These are phyloP conservation scores for Saccharomyces uvarum DNA, from an alignment of 1,139 yeast genomes.

Conservation along the genomic window DNA sequence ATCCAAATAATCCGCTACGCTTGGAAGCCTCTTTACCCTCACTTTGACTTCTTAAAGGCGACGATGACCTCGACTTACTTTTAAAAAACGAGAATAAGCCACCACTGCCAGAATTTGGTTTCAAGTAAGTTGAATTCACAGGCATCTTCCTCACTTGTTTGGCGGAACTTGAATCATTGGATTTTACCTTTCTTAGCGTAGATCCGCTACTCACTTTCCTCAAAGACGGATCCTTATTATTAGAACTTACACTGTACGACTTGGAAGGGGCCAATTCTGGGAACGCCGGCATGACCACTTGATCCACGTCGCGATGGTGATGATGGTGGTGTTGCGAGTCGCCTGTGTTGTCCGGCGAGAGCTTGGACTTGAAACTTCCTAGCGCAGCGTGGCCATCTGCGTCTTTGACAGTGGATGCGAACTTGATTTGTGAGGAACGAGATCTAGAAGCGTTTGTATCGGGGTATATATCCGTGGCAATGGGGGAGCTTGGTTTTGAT, in stretches of 20 bases:
- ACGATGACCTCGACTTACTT: neutral
- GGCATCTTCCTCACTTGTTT: neutral
- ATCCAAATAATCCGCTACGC: constrained; percentile 3
- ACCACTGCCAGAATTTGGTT: constrained; percentile 1
- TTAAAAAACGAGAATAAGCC: constrained; percentile 4
- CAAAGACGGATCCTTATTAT: constrained; percentile 5
- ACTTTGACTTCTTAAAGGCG: neutral
- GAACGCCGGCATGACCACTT: neutral
- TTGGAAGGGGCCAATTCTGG: neutral
- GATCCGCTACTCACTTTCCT: constrained; percentile 1
- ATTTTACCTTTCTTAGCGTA: constrained; percentile 11
- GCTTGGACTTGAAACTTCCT: constrained; percentile 6
- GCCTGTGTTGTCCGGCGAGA: neutral
- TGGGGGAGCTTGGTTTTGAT: neutral
- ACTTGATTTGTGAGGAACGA: constrained; percentile 17
- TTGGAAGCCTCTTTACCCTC: neutral
- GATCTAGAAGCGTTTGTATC: constrained; percentile 3
- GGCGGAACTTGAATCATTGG: constrained; percentile 12
- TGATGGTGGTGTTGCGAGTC: neutral
- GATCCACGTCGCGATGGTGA: neutral
- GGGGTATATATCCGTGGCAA: neutral
- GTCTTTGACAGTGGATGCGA: constrained; percentile 17
- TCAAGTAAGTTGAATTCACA: neutral
- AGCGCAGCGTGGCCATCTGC: constrained; percentile 14
- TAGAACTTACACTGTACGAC: constrained; percentile 3